Conservation (phyloP, 345 rosid species). For the Cardamine occulta region DNA sequence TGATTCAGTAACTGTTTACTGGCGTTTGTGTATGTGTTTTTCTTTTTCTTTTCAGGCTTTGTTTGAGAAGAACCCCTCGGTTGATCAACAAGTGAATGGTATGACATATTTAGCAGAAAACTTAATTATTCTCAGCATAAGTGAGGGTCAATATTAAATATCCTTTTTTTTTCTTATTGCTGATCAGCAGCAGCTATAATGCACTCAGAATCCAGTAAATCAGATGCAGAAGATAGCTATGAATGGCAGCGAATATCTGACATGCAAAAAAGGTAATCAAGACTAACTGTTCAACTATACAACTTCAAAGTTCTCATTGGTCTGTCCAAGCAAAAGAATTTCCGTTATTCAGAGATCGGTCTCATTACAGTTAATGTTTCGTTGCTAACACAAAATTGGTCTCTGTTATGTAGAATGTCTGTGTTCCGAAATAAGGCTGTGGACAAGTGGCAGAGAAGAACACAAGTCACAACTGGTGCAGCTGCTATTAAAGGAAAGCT, state of each 20-base stretch:
- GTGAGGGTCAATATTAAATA: background rate
- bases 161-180: background rate
- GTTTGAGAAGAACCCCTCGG: conserved; percentile 73
- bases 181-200: conserved; percentile 31
- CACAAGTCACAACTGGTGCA: conserved; percentile 87
- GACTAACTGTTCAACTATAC: background rate
- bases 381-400: conserved; percentile 14
- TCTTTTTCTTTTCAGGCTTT: too few species aligned
- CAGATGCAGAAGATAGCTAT: conserved; percentile 53
- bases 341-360: background rate
- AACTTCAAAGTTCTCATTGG: background rate
- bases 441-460: conserved; percentile 94
- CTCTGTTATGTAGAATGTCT: conserved; percentile 56
- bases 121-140: background rate
- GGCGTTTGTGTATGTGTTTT: background rate
- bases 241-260: conserved; percentile 70
- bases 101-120: conserved; percentile 33
- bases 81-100: conserved; percentile 68
- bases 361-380: background rate
- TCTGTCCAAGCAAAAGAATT: background rate
- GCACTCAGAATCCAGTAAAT: conserved; percentile 43
- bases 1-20: conserved; percentile 8
- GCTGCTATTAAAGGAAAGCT: conserved; percentile 86
- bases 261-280: conserved; percentile 66
- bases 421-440: conserved; percentile 82